Conservation (phyloP, 768 basidiomycete species). For the Zangia roseola region DNA sequence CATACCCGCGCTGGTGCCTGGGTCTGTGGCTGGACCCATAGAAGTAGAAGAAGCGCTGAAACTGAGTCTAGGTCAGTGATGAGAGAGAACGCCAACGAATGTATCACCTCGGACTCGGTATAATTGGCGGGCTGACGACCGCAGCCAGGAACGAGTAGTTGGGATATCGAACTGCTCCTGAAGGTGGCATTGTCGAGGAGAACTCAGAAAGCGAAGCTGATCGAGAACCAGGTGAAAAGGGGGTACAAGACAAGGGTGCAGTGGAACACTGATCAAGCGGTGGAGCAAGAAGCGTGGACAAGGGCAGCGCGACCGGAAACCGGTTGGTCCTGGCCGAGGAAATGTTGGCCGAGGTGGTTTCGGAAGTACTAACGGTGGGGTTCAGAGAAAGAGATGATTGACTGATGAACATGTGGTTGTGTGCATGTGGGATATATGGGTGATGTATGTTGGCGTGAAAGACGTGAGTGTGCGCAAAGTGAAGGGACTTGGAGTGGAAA, state of each 20-base stretch:
- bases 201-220: not conserved
- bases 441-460: conserved; percentile 21
- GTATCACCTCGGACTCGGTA: conserved; percentile 13
- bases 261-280: conserved; percentile 5
- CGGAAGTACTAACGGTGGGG: conserved; percentile 9
- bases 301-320: conserved; percentile 16
- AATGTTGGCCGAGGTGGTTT: conserved; percentile 4
- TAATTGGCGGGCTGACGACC: not conserved
- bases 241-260: conserved; percentile 1
- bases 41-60: conserved; percentile 1
- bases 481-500: conserved; percentile 11
- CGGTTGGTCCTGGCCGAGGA: conserved; percentile 9
- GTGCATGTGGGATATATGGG: conserved; percentile 28
- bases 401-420: conserved; percentile 27
- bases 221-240: not conserved
- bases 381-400: conserved; percentile 20
- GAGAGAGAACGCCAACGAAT: not conserved
- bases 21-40: conserved; percentile 1
- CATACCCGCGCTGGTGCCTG: conserved; percentile 19
- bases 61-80: conserved; percentile 2
- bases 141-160: not conserved
- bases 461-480: conserved; percentile 21
- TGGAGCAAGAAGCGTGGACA: conserved; percentile 14
- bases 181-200: conserved; percentile 3
- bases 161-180: not conserved